Conservation (phyloP, 345 rosid species). For the Salix dunnii region DNA sequence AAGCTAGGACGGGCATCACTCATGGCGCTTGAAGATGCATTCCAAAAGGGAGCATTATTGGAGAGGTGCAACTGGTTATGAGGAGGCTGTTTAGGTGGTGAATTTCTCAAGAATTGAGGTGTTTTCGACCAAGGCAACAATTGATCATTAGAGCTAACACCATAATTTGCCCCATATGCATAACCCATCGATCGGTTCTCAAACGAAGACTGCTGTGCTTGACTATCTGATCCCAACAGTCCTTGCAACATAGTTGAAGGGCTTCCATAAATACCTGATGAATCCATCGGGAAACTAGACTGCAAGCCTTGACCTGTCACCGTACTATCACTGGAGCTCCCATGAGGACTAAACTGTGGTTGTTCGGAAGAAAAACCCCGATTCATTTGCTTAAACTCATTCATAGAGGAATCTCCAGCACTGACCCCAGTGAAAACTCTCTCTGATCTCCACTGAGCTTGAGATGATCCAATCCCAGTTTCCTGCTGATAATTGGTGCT, state of each 20-base stretch:
- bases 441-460: conserved; percentile 37
- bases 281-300: conserved; percentile 45
- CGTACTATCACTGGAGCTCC: conserved; percentile 58
- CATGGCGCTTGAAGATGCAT: conserved; percentile 47
- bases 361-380: conserved; percentile 63
- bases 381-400: conserved; percentile 38
- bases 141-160: conserved; percentile 26
- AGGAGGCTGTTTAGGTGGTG: conserved; percentile 56
- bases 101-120: conserved; percentile 55
- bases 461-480: conserved; percentile 43
- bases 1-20: conserved; percentile 55
- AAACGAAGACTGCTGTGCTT: conserved; percentile 31
- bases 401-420: conserved; percentile 25
- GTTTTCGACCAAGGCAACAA: conserved; percentile 59
- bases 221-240: conserved; percentile 42
- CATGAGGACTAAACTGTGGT: conserved; percentile 57
- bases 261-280: conserved; percentile 44
- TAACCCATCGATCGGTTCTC: conserved; percentile 34
- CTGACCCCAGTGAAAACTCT: conserved; percentile 12
- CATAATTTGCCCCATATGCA: conserved; percentile 31
- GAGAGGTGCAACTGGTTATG: conserved; percentile 71
- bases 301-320: conserved; percentile 56
- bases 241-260: conserved; percentile 55
- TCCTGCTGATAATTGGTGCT: conserved; percentile 41
- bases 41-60: conserved; percentile 91